phyloP scores from a whole-genome alignment of 257 asterid genomes.

The Sherardia arvensis region DNA sequence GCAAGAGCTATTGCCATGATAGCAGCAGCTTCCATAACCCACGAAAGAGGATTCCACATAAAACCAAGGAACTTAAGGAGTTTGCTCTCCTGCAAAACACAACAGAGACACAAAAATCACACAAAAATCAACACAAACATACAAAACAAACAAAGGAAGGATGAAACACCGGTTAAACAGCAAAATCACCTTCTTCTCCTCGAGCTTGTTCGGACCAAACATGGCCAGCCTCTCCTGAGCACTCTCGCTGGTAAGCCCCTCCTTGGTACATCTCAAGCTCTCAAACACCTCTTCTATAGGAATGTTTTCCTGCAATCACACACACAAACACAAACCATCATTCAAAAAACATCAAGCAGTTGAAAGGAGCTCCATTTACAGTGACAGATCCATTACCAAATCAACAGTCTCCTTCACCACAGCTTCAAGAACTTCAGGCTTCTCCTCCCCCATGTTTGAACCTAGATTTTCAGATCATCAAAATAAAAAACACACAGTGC shows the following conservation, averaged over 20 bases:
- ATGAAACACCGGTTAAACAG: constrained; percentile 3
- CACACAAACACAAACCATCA: constrained; percentile 12
- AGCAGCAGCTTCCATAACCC: constrained; percentile 99
- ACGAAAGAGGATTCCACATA: constrained; percentile 99
- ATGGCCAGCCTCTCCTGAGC: constrained; percentile 88
- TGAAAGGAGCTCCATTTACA: constrained; percentile 11
- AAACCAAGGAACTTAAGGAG: constrained; percentile 81
- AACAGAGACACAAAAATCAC: constrained; percentile 4
- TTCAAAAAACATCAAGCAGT: constrained; percentile 1
- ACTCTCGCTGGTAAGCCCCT: constrained; percentile 67
- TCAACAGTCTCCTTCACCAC: constrained; percentile 95
- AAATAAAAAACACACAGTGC: constrained; percentile 24
- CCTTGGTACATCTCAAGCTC: constrained; percentile 86
- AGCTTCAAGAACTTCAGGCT: constrained; percentile 92
- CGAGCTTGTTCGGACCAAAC: constrained; percentile 95
- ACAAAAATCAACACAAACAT: background rate
- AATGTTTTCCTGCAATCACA: constrained; percentile 69
- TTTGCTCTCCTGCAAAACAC: constrained; percentile 86
- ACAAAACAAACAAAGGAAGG: background rate
- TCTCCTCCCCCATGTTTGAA: constrained; percentile 67
- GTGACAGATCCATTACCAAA: constrained; percentile 93
- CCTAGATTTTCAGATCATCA: constrained; percentile 21
- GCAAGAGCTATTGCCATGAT: constrained; percentile 99
- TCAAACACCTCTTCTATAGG: constrained; percentile 95
- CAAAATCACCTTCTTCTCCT: constrained; percentile 75